Percentiles rank a stretch among this genome's conserved stretches.
Evolutionary conservation across 805 yeast species (phyloP).

Genomic region (Cyberlindnera sargentensis): DNA sequence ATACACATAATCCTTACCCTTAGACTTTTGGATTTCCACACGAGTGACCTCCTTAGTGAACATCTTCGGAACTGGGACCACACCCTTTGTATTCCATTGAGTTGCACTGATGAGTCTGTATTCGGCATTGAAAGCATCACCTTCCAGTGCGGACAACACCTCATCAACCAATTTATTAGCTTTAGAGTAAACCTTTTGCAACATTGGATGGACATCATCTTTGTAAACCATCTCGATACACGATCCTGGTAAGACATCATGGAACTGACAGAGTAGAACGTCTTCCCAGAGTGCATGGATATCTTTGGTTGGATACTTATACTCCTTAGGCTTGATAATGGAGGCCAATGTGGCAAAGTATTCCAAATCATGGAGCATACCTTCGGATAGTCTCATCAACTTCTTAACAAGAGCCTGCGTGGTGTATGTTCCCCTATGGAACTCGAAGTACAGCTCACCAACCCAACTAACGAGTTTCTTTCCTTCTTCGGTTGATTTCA

Average conservation of each 20-base stretch:
- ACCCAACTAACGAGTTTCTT: slow-evolving; percentile 73
- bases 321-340: slow-evolving; percentile 33
- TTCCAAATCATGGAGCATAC: slow-evolving; percentile 79
- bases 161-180: slow-evolving; percentile 44
- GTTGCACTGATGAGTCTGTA: slow-evolving; percentile 40
- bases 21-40: slow-evolving; percentile 12
- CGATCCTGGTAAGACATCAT: slow-evolving; percentile 96
- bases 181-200: slow-evolving; percentile 45
- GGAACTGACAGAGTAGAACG: slow-evolving; percentile 87
- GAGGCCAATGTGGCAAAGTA: slow-evolving; percentile 75
- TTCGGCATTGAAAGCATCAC: slow-evolving; percentile 18
- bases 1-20: slow-evolving; percentile 18
- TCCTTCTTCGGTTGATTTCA: slow-evolving; percentile 60
- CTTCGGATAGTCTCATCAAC: slow-evolving; percentile 70
- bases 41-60: slow-evolving; percentile 1
- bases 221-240: slow-evolving; percentile 90
- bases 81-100: slow-evolving; percentile 50
- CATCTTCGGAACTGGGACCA: slow-evolving; percentile 31
- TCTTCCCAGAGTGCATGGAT: slow-evolving; percentile 80
- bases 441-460: slow-evolving; percentile 91
- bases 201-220: slow-evolving; percentile 80
- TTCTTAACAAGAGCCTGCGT: slow-evolving; percentile 84
- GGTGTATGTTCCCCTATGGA: slow-evolving; percentile 96
- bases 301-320: slow-evolving; percentile 64
- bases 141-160: slow-evolving; percentile 25